phyloP scores from a whole-genome alignment of 805 yeast genomes.

The Spencermartinsiella europaea region DNA sequence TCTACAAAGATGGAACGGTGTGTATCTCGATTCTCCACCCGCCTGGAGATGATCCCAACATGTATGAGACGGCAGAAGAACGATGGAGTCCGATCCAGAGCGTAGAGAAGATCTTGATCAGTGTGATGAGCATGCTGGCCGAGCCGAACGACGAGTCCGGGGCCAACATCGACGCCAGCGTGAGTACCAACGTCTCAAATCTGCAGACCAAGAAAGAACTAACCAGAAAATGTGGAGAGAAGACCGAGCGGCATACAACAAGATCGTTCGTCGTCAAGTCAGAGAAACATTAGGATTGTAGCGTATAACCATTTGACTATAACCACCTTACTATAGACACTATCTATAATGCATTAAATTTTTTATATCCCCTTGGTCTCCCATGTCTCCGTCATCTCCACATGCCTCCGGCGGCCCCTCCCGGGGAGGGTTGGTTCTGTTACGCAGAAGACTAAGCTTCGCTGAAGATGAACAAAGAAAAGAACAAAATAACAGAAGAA shows the following conservation, averaged over 20 bases:
- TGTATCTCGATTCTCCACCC: conserved; percentile 93
- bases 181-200: conserved; percentile 13
- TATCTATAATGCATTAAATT: conserved; percentile 1
- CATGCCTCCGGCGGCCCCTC: no score
- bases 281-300: conserved; percentile 65
- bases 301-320: background rate
- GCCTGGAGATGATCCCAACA: conserved; percentile 96
- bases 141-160: conserved; percentile 95
- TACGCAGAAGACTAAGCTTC: no score
- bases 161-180: conserved; percentile 71
- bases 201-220: background rate
- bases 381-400: no score
- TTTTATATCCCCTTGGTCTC: no score
- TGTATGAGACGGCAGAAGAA: conserved; percentile 92
- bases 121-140: conserved; percentile 94
- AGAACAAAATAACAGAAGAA: background rate
- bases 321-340: conserved; percentile 3
- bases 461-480: no score
- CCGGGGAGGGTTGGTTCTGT: no score
- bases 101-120: conserved; percentile 89
- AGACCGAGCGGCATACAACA: conserved; percentile 60
- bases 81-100: conserved; percentile 98
- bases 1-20: conserved; percentile 90
- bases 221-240: conserved; percentile 82
- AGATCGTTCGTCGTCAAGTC: conserved; percentile 62